Evolutionary conservation across 768 basidiomycete genomes (phyloP).

Genomic region (Tremella fuciformis): DNA sequence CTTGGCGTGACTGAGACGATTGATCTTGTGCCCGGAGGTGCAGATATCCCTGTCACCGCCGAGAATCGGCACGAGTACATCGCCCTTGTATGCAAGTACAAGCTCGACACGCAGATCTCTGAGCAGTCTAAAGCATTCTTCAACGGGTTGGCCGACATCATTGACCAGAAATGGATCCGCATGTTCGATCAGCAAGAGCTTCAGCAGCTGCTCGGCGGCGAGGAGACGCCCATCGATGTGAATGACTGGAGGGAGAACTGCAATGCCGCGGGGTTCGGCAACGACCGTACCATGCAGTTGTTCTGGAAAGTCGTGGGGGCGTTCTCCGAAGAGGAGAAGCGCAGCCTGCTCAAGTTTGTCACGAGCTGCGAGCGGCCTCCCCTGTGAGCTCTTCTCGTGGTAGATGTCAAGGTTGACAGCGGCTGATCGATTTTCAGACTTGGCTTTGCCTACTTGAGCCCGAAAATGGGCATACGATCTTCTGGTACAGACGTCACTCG

Average conservation of each 20-base stretch:
- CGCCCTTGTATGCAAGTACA: constrained; percentile 80
- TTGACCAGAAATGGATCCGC: constrained; percentile 70
- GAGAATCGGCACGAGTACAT: constrained; percentile 84
- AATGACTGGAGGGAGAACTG: constrained; percentile 75
- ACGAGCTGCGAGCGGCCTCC: constrained; percentile 90
- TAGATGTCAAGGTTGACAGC: not conserved
- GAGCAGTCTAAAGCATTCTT: constrained; percentile 68
- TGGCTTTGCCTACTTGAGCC: constrained; percentile 59
- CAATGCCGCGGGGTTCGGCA: constrained; percentile 72
- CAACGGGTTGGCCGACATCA: constrained; percentile 85
- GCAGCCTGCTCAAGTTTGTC: constrained; percentile 78
- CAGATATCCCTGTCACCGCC: constrained; percentile 75
- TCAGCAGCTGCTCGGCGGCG: constrained; percentile 84
- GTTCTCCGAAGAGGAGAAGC: constrained; percentile 76
- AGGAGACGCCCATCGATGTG: constrained; percentile 77
- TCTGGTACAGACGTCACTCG: constrained; percentile 62
- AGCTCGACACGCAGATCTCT: constrained; percentile 82
- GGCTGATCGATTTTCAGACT: constrained; percentile 29
- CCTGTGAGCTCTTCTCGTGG: constrained; percentile 76
- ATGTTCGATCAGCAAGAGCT: constrained; percentile 99
- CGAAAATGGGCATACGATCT: constrained; percentile 83
- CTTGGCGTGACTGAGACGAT: constrained; percentile 73
- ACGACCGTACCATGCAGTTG: constrained; percentile 66
- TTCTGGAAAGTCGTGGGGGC: constrained; percentile 86
- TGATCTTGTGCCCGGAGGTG: constrained; percentile 77